Evolutionary conservation across 306 rosid species (phyloP).

Genomic region (Canavalia gladiata): DNA sequence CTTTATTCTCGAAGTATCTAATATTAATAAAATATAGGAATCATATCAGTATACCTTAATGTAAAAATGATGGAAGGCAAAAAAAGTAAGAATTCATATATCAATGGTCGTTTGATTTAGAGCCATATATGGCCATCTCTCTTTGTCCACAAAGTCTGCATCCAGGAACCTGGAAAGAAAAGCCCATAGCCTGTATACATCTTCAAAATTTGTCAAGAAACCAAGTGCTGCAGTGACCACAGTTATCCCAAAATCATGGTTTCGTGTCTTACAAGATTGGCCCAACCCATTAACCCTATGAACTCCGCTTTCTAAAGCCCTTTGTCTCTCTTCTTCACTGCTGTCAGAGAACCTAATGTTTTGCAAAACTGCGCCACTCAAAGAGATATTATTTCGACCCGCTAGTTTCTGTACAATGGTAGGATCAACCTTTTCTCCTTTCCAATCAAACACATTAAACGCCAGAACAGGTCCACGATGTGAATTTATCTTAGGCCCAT

Average conservation of each 20-base stretch:
- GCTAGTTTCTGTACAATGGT: conserved; percentile 72
- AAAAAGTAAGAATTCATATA: conserved; percentile 38
- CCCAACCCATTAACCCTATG: conserved; percentile 32
- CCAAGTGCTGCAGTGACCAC: conserved; percentile 60
- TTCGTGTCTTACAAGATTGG: neutral
- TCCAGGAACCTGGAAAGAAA: conserved; percentile 73
- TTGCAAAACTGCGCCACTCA: conserved; percentile 55
- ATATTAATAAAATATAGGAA: too few species aligned
- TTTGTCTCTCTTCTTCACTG: conserved; percentile 55
- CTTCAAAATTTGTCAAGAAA: conserved; percentile 40
- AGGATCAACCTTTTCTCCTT: conserved; percentile 75
- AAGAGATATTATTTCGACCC: conserved; percentile 62
- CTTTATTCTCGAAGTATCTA: too few species aligned
- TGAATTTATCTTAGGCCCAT: conserved; percentile 61
- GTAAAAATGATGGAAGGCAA: too few species aligned
- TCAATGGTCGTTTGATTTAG: conserved; percentile 68
- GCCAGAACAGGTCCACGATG: conserved; percentile 73
- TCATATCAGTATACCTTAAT: too few species aligned
- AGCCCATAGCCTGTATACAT: conserved; percentile 67
- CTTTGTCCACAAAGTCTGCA: conserved; percentile 82
- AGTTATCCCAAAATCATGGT: conserved; percentile 42
- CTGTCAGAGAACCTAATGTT: conserved; percentile 55
- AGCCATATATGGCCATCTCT: conserved; percentile 73
- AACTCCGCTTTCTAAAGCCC: conserved; percentile 44
- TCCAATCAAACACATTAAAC: conserved; percentile 81